Percentiles rank a stretch among this genome's conserved stretches.
Evolutionary conservation across 2,329 filamentous ascomycete genomes (phyloP).

Genomic region (Mycocentrospora acerina): DNA sequence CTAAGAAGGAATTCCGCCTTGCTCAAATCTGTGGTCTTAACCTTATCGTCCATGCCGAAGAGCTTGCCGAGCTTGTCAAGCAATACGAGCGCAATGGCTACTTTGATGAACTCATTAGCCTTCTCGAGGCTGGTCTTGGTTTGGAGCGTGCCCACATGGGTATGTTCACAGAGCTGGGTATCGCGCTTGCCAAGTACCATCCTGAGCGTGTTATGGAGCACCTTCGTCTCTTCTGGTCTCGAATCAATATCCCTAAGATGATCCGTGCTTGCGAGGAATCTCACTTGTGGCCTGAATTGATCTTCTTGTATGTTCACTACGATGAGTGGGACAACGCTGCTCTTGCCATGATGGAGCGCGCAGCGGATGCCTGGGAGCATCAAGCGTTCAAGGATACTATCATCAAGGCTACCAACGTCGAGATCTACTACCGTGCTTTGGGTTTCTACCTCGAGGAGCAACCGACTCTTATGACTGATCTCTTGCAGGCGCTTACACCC

Average conservation of each 20-base stretch:
- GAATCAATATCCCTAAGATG: conserved; percentile 97
- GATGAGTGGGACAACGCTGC: conserved; percentile 98
- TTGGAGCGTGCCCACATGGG: conserved; percentile 91
- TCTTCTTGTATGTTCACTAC: conserved; percentile 98
- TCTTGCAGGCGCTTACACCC: conserved; percentile 86
- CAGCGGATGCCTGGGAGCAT: conserved; percentile 98
- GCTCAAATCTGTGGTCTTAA: conserved; percentile 99
- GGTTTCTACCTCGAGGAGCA: conserved; percentile 99
- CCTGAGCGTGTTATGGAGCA: conserved; percentile 98
- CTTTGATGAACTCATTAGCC: conserved; percentile 94
- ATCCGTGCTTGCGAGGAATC: conserved; percentile 91
- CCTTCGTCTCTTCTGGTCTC: conserved; percentile 95
- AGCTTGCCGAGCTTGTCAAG: conserved; percentile 87
- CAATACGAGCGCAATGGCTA: conserved; percentile 97
- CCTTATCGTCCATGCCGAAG: conserved; percentile 95
- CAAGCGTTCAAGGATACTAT: conserved; percentile 99
- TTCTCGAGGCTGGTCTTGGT: conserved; percentile 92
- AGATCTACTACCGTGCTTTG: conserved; percentile 97
- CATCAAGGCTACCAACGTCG: conserved; percentile 95
- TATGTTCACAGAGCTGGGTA: conserved; percentile 92
- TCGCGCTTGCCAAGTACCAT: conserved; percentile 91
- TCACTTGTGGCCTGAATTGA: conserved; percentile 93
- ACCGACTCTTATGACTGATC: conserved; percentile 90
- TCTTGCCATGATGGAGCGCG: conserved; percentile 95
- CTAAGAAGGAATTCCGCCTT: conserved; percentile 98